Evolutionary conservation across 495 filamentous ascomycete species (phyloP), one percentile per base, ranked within the genome.

Genomic region (Neurospora sp.): DNA sequence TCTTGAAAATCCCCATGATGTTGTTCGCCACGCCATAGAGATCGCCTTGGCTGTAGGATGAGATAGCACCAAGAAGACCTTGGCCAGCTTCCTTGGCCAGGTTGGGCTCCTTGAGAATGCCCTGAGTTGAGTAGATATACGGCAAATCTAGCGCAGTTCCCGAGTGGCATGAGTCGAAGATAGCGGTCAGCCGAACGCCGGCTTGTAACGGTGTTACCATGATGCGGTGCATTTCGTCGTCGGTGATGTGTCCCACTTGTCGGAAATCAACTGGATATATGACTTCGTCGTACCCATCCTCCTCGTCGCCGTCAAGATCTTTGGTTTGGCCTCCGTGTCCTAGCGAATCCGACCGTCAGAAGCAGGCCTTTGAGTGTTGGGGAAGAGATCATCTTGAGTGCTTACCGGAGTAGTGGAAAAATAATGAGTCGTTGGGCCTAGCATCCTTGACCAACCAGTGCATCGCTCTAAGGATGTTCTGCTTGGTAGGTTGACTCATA

Each of bases 141-240:
- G 96, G 96, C 38, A 99, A 88, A 79, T 99, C 96, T 77, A 99
- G 87, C 8, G 94, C 96, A 8, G 96, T 97, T 75, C 96, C 96
- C 4, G 94, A 97, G 82, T 99, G 96, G 84, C 96, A 99, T n/a
- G 94, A 97, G 83, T 99, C 96, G 85, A 99, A 99, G 81, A 99
- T 98, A 59, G 96, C 96, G 1, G 96, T 99, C 70, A 99, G 85
- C 41, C 96, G 90, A 31, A 97, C 95, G 72, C 96, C 96, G 12
- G 92, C 86, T 75, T 87, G 87, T 16, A 99, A 85, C 9, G 93
- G 89, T 61, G 84, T 84, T 69, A 99, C 96, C 94, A 99, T 96
- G 80, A 98, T 98, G 70, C 92, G 87, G 80, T 99, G 96, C 94
- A 99, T 97, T 83, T 98, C 95, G 77, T 99, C 96, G 80, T 99